These are phyloP conservation scores for Sporisorium graminicola DNA, from an alignment of 1,284 basidiomycete species.

Conservation along the genomic window DNA sequence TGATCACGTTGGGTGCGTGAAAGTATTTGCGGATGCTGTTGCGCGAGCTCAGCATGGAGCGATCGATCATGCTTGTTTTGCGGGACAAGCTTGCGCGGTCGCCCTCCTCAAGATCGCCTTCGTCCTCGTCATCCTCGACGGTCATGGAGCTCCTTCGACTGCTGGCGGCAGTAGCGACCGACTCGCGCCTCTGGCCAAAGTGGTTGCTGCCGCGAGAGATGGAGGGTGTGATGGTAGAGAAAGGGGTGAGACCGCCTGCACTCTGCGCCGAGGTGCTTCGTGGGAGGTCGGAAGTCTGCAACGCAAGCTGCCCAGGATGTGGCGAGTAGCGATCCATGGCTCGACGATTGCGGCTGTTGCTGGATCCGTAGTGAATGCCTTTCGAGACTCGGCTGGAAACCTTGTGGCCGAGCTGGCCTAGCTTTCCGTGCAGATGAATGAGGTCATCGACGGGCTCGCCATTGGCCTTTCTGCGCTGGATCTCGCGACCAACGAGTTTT, in stretches of 20 bases:
- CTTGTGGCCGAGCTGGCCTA: slow-evolving; percentile 35
- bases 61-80: slow-evolving; percentile 29
- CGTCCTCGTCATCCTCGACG: slow-evolving; percentile 33
- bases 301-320: slow-evolving; percentile 23
- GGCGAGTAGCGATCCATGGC: slow-evolving; percentile 65
- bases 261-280: slow-evolving; percentile 25
- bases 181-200: slow-evolving; percentile 33
- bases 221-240: slow-evolving; percentile 32
- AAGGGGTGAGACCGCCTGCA: slow-evolving; percentile 13
- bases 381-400: slow-evolving; percentile 49
- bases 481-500: slow-evolving; percentile 53
- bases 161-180: slow-evolving; percentile 38
- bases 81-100: slow-evolving; percentile 13
- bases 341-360: slow-evolving; percentile 57
- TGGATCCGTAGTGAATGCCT: slow-evolving; percentile 58
- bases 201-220: slow-evolving; percentile 32
- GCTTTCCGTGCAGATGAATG: slow-evolving; percentile 27
- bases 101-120: slow-evolving; percentile 8
- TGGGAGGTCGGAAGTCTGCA: slow-evolving; percentile 35
- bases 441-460: slow-evolving; percentile 43
- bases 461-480: slow-evolving; percentile 46
- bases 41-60: slow-evolving; percentile 41
- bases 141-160: slow-evolving; percentile 44
- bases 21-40: slow-evolving; percentile 44
- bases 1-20: slow-evolving; percentile 43